Base-by-base conservation (phyloP, 176 grass and related monocot species). In the Phragmites australis region DNA sequence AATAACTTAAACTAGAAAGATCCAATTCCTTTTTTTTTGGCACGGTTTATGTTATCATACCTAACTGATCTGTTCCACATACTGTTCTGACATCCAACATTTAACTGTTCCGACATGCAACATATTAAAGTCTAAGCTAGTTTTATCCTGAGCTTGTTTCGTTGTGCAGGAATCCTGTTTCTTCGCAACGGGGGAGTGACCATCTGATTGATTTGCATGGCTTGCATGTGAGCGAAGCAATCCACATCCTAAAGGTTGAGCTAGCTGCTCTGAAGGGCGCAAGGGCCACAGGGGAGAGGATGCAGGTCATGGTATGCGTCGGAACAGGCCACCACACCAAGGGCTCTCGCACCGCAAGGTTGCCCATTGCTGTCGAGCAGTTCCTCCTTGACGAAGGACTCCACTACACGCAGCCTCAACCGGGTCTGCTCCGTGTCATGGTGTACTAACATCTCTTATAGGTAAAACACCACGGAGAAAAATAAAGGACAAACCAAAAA, bases 311-410 rank as follows among this genome's bases (percentile, higher is more conserved):
- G 86, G 63, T 99, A 43, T 95, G 92, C 15, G 92, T 99, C 2
- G 96, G 96, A 31, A 99, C 92, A 52, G 96, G 96, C 17, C 96
- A 99, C 76, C 96, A 99, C 42, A 99, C 96, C 59, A 99, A 93
- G 88, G 96, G 92, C 15, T 89, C 90, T 26, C 92, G 92, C 45
- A 95, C 90, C 4, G 90, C 88, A 13, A 93, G 96, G 88, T 82
- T 99, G 63, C 92, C 92, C 1, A 90, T 93, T 0, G 92, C 92
- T 0, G 78, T 99, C 15, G 92, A 99, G 79, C 96, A 91, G 61
- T 95, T 91, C 83, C 90, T 99, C 39, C 44, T 99, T 53, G 92
- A 89, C 4, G 82, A 95, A 84, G 96, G 96, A 16, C 74, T 99
- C 70, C 74, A 84, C 31, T 99, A 91, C 81, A 89, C 88, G 34